These are phyloP conservation scores for Leishmania martiniquensis DNA, from an alignment of 208 protist species.

Conservation along the genomic window DNA sequence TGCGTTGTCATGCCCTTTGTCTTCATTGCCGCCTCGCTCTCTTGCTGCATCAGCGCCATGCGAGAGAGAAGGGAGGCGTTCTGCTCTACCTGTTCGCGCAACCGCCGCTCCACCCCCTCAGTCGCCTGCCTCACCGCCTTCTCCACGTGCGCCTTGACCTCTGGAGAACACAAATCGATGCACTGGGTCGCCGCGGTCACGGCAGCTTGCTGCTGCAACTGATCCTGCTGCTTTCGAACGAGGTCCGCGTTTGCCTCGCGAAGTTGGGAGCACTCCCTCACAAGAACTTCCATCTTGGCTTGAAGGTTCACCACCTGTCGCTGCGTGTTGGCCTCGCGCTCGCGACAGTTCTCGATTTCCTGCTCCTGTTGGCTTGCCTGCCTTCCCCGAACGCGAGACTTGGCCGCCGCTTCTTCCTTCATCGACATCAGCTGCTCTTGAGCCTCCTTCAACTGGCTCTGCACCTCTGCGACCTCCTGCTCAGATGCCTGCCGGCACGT, in stretches of 20 bases:
- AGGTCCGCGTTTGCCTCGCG: slow-evolving; percentile 7
- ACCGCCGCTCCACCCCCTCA: slow-evolving; percentile 37
- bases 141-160: slow-evolving; percentile 45
- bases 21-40: slow-evolving; percentile 39
- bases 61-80: slow-evolving; percentile 47
- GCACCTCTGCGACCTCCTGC: slow-evolving; percentile 17
- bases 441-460: slow-evolving; percentile 6
- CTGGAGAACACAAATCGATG: slow-evolving; percentile 23
- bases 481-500: slow-evolving; percentile 3
- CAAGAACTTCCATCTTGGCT: slow-evolving; percentile 10
- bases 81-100: slow-evolving; percentile 47
- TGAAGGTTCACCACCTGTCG: slow-evolving; percentile 21
- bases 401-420: slow-evolving; percentile 27
- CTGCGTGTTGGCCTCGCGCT: slow-evolving; percentile 29
- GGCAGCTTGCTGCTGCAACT: slow-evolving; percentile 5
- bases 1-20: slow-evolving; percentile 24
- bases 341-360: slow-evolving; percentile 17
- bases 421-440: slow-evolving; percentile 24
- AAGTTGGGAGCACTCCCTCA: slow-evolving; percentile 25
- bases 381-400: slow-evolving; percentile 16
- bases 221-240: slow-evolving; percentile 4
- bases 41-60: slow-evolving; percentile 51
- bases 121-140: slow-evolving; percentile 35
- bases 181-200: neutral
- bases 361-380: slow-evolving; percentile 27